phyloP scores from a whole-genome alignment of 2,329 filamentous ascomycete species.

The Hypomyces rosellus region DNA sequence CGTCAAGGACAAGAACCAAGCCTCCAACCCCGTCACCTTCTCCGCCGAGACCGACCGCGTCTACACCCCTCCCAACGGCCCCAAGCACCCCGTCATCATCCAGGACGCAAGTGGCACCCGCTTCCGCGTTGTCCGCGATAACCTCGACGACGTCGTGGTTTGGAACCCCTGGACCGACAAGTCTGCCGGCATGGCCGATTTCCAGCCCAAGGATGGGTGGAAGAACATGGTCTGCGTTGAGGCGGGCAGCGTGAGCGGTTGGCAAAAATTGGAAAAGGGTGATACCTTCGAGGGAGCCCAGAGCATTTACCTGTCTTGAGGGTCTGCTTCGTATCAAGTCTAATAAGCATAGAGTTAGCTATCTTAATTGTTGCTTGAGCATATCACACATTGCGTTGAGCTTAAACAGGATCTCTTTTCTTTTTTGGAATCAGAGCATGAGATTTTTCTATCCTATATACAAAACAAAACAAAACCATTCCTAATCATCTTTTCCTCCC shows the following conservation, averaged over 20 bases:
- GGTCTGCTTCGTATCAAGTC: too few relatives aligned
- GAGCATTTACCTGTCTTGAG: constrained; percentile 37
- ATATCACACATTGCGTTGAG: too few relatives aligned
- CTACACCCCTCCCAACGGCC: constrained; percentile 65
- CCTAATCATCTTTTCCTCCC: too few relatives aligned
- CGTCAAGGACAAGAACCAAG: constrained; percentile 57
- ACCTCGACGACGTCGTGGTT: constrained; percentile 80
- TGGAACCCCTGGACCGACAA: constrained; percentile 97
- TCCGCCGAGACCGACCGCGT: constrained; percentile 79
- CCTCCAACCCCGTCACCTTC: constrained; percentile 59
- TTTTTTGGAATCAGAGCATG: too few relatives aligned
- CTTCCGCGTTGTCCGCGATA: constrained; percentile 75
- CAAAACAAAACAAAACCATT: too few relatives aligned
- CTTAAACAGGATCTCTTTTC: too few relatives aligned
- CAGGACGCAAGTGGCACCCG: constrained; percentile 55
- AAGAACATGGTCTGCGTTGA: constrained; percentile 94
- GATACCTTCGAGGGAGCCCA: constrained; percentile 59
- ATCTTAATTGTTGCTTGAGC: too few relatives aligned
- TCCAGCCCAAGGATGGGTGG: constrained; percentile 82
- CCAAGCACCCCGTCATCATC: constrained; percentile 53
- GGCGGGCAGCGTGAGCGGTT: constrained; percentile 74
- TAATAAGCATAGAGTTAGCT: too few relatives aligned
- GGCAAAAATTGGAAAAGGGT: constrained; percentile 79
- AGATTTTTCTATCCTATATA: too few relatives aligned
- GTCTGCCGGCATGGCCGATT: constrained; percentile 75